Percentiles rank a stretch among this genome's conserved stretches.
Evolutionary conservation across 2,329 filamentous ascomycete species (phyloP).

Genomic region (Monosporascus cannonballus): DNA sequence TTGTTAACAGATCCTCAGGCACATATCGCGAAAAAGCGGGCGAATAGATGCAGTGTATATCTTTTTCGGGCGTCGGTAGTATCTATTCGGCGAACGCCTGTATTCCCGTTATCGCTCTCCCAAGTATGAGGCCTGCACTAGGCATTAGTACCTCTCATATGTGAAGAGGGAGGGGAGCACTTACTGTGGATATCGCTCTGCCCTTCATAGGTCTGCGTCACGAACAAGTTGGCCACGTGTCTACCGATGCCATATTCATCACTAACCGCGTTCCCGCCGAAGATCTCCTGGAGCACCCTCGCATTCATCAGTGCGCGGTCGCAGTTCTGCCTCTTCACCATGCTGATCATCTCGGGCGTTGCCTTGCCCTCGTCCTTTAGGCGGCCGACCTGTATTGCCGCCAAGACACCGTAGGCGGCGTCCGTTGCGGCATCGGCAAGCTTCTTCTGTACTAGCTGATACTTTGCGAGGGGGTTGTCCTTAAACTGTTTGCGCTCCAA

Average conservation of each 20-base stretch:
- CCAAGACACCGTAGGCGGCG: constrained; percentile 83
- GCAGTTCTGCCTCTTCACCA: constrained; percentile 98
- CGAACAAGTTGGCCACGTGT: constrained; percentile 93
- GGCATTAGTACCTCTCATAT: neutral
- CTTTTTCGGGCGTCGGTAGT: constrained; percentile 21
- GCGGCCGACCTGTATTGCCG: constrained; percentile 82
- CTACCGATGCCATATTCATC: constrained; percentile 95
- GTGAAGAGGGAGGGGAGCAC: constrained; percentile 27
- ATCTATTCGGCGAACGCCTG: constrained; percentile 64
- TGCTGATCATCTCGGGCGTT: constrained; percentile 89
- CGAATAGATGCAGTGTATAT: neutral
- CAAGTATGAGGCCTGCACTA: constrained; percentile 56
- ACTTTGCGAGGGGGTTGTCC: constrained; percentile 87
- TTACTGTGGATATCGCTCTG: constrained; percentile 96
- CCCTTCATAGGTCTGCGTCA: constrained; percentile 96
- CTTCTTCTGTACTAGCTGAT: constrained; percentile 98
- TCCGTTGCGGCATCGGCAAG: constrained; percentile 88
- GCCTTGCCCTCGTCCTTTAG: constrained; percentile 87
- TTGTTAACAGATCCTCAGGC: neutral
- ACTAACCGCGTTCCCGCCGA: constrained; percentile 96
- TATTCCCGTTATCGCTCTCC: constrained; percentile 62
- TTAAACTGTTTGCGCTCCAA: constrained; percentile 95
- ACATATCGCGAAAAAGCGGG: neutral
- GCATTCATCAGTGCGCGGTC: constrained; percentile 79
- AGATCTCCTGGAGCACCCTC: constrained; percentile 82